Base-by-base conservation (phyloP, 2,329 filamentous ascomycete species). In the Fusarium solani-melongenae region DNA sequence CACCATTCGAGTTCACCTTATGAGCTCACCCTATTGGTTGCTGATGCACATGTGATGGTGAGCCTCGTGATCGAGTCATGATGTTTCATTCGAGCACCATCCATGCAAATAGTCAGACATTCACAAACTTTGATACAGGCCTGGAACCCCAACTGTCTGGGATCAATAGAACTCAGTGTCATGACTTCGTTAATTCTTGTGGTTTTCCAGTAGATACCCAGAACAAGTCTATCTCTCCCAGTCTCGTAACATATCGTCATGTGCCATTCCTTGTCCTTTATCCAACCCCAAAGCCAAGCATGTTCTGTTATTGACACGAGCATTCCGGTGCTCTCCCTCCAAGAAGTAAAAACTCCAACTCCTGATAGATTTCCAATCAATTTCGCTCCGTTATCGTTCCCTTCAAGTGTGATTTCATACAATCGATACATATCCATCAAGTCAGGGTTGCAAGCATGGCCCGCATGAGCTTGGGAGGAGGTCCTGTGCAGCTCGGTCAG, bases 381-480 rank as follows among this genome's bases (percentile, higher is more conserved):
- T 55, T 64, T 69, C 65, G 63, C 41, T 64, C 59, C 39, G 27
- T 55, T 36, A 36, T 65, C 58, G 31, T 38, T 31, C 63, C 24
- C 17, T 24, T 58, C 39, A 22, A 56, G 33, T 31, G 22, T 55
- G 55, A 33, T 59, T 61, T 55, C 62, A 59, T 51, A 51, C 39
- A 38, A 38, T 33, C 46, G 20, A 29, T 36, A 39, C 57, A 64
- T 51, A 36, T 22, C 39, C 64, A 68, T 86, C 78, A 94, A 56
- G 92, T 94, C 73, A 94, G 83, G 61, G 92, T 93, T 62, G 88
- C 88, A 82, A 94, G 85, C 92, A 93, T 93, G 60, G 91, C 91
- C 78, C 89, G 90, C 81, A 94, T 82, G 72, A 93, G 82, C 66
- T 84, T 86, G 65, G 92, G 90, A 70, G 89, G 88, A 57, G 92